phyloP scores from a whole-genome alignment of 768 basidiomycete genomes.

The Pseudohyphozyma bogoriensis region DNA sequence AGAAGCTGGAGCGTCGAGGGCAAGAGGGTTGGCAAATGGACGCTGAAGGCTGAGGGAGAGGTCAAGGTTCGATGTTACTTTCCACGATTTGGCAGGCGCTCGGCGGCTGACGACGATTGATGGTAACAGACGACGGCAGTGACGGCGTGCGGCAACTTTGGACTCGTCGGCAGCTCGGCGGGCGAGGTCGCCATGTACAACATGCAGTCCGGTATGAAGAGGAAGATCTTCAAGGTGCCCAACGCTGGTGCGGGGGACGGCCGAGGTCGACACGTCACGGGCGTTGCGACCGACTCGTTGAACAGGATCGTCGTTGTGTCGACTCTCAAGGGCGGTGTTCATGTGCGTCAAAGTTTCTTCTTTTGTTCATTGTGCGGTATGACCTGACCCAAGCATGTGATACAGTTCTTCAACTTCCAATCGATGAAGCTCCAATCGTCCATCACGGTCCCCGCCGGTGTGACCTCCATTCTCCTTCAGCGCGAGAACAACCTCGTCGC shows the following conservation, averaged over 20 bases:
- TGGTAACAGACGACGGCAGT: conserved; percentile 56
- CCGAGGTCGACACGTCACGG: conserved; percentile 55
- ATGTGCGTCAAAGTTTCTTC: conserved; percentile 50
- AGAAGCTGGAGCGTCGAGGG: conserved; percentile 79
- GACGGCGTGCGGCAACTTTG: conserved; percentile 92
- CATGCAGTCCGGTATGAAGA: conserved; percentile 82
- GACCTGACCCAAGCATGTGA: conserved; percentile 1
- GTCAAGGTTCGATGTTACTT: conserved; percentile 37
- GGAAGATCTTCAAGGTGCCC: conserved; percentile 54
- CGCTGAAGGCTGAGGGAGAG: conserved; percentile 51
- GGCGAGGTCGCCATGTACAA: conserved; percentile 86
- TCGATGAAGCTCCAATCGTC: conserved; percentile 62
- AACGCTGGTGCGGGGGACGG: conserved; percentile 38
- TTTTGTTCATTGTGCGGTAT: not conserved
- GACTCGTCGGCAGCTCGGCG: conserved; percentile 68
- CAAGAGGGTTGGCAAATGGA: conserved; percentile 69
- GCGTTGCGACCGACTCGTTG: conserved; percentile 73
- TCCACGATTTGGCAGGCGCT: no score
- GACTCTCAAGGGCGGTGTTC: conserved; percentile 79
- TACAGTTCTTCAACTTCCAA: conserved; percentile 94
- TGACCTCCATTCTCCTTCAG: conserved; percentile 64
- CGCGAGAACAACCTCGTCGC: conserved; percentile 77
- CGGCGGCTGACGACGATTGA: not conserved
- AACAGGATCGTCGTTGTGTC: conserved; percentile 71
- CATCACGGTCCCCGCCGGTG: conserved; percentile 56